phyloP scores from a whole-genome alignment of 441 rosid species.

The Pelargonium australe region DNA sequence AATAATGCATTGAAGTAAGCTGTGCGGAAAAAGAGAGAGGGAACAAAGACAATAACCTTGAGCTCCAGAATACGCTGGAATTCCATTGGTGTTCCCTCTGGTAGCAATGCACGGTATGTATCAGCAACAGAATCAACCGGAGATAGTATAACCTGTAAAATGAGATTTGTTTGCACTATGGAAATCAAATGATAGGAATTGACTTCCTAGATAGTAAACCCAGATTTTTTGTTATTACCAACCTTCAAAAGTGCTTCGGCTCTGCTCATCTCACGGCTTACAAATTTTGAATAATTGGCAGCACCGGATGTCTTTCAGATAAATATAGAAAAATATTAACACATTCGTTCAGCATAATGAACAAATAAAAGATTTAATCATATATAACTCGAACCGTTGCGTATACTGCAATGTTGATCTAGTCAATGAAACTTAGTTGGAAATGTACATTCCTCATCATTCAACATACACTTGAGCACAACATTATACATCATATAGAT shows the following conservation, averaged over 20 bases:
- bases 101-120: conserved; percentile 90
- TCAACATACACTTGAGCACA: too few relatives aligned
- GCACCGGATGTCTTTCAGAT: conserved; percentile 53
- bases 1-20: too few relatives aligned
- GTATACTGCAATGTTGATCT: too few relatives aligned
- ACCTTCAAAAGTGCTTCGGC: conserved; percentile 99
- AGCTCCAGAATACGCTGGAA: conserved; percentile 97
- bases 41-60: conserved; percentile 40
- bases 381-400: too few relatives aligned
- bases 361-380: too few relatives aligned
- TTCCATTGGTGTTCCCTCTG: conserved; percentile 98
- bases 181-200: background rate
- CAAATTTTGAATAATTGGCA: conserved; percentile 85
- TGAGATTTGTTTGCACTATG: background rate
- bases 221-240: conserved; percentile 13
- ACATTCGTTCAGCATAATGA: background rate
- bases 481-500: background rate
- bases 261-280: conserved; percentile 98
- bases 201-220: conserved; percentile 9
- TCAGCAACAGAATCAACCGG: conserved; percentile 97
- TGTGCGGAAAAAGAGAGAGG: background rate
- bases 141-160: conserved; percentile 75
- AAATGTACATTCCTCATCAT: too few relatives aligned
- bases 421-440: too few relatives aligned
- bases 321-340: conserved; percentile 8